A percentile compares a stretch with the other conserved stretches of the same genome.
These are phyloP conservation scores for Protomyces gravidus DNA, from an alignment of 1,139 yeast species.

Conservation along the genomic window DNA sequence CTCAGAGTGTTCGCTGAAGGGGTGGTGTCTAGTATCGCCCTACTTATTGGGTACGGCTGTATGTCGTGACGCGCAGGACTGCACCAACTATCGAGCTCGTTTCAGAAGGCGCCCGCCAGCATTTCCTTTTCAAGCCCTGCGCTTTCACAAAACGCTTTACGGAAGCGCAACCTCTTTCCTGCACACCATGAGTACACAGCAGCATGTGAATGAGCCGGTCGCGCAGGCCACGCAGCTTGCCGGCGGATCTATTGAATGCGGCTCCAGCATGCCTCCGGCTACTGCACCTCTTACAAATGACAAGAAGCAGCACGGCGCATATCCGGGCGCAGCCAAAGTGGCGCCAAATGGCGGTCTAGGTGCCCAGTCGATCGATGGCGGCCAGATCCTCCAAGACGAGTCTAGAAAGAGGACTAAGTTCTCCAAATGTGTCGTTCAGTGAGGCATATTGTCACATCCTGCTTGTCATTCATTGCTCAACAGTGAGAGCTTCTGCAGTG, in stretches of 20 bases:
- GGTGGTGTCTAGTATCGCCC: too few relatives aligned
- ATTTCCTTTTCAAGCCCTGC: too few relatives aligned
- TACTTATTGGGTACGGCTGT: too few relatives aligned
- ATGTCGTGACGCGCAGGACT: too few relatives aligned
- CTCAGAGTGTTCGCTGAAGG: too few relatives aligned
- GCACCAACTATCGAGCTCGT: too few relatives aligned
- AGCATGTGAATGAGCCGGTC: neutral
- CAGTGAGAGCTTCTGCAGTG: too few relatives aligned
- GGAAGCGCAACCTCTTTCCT: too few relatives aligned
- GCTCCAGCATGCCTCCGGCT: constrained; percentile 12
- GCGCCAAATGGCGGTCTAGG: constrained; percentile 25
- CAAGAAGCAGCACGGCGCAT: too few relatives aligned
- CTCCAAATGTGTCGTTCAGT: constrained; percentile 11
- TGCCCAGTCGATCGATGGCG: constrained; percentile 26
- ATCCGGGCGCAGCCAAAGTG: neutral
- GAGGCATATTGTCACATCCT: neutral
- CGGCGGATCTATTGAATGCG: constrained; percentile 14
- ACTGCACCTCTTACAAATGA: neutral
- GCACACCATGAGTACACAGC: neutral
- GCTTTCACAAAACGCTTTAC: too few relatives aligned
- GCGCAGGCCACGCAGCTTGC: constrained; percentile 19
- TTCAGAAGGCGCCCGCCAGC: too few relatives aligned
- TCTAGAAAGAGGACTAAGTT: neutral
- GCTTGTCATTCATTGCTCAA: neutral
- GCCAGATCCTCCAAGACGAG: constrained; percentile 10